Evolutionary conservation across 257 asterid species (phyloP), one percentile per base, ranked within the genome.

Genomic region (Solanum ahanhuiri): DNA sequence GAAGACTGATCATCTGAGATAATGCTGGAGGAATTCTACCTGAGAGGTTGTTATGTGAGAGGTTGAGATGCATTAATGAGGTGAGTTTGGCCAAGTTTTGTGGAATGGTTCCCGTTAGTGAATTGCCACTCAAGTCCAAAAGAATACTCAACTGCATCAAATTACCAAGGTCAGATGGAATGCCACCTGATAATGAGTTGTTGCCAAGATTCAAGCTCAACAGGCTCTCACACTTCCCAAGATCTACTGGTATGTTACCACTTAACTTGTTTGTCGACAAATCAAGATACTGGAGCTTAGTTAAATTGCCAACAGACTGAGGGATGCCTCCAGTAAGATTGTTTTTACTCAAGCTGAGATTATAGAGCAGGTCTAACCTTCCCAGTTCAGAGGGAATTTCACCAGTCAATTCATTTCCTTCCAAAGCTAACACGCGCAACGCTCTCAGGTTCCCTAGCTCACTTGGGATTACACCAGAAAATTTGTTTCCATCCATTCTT

Each of bases 401-500:
- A 63, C 98, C 98, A 0, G 91, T 87, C 84, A 95, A 87, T 64
- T 91, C 86, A 87, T 96, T 96, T 51, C 96, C 93, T 51, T 87
- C 92, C 89, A 96, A 87, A 54, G 73, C 90, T 12, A 96, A 94
- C 81, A 90, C 82, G 2, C 87, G 88, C 66, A 96, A 87, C 71
- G 86, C 84, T 18, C 91, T 88, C 85, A 96, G 89, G 84, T 92
- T 91, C 39, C 98, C 97, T 7, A 95, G 81, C 91, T 90, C 96
- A 39, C 88, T 51, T n/a, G 98, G 99, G 88, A 96, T 93, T 67
- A 34, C 75, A 43, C 98, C 98, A n/a, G 95, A 92, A 41, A 96
- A 87, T 57, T 41, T 76, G 30, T 96, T 94, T 70, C 87, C 83
- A 75, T 88, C 93, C 83, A 93, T 43, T 89, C 85, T 89, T 14